Conservation (phyloP, 257 asterid species). For the Leptodermis oblonga region DNA sequence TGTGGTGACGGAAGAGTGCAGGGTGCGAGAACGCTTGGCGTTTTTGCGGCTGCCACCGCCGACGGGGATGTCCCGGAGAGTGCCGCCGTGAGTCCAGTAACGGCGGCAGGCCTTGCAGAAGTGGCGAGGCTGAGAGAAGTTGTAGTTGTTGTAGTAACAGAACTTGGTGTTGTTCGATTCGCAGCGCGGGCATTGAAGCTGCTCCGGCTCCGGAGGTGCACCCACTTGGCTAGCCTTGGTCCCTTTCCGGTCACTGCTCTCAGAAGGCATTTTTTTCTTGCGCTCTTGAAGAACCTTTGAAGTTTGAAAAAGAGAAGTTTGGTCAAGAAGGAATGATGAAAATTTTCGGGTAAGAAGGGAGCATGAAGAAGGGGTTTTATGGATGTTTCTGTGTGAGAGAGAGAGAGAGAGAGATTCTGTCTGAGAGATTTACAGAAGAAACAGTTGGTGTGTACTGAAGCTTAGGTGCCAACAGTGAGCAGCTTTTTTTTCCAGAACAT, state of each 20-base stretch:
- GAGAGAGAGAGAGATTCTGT: conserved; percentile 30
- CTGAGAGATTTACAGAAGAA: conserved; percentile 27
- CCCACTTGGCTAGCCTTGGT: conserved; percentile 42
- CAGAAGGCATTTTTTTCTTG: conserved; percentile 43
- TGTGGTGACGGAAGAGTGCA: conserved; percentile 3
- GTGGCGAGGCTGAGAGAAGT: conserved; percentile 90
- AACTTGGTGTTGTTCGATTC: conserved; percentile 89
- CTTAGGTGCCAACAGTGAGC: conserved; percentile 31
- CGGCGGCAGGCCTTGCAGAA: conserved; percentile 97
- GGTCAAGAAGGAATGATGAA: background rate
- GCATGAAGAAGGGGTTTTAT: conserved; percentile 27
- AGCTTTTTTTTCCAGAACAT: conserved; percentile 71
- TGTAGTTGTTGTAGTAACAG: conserved; percentile 96
- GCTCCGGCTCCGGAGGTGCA: conserved; percentile 77
- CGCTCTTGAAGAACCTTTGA: background rate
- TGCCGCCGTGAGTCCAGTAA: conserved; percentile 98
- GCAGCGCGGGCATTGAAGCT: conserved; percentile 92
- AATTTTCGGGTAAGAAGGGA: conserved; percentile 10
- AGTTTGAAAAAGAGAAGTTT: background rate
- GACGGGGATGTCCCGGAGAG: conserved; percentile 86
- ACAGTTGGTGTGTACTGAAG: conserved; percentile 41
- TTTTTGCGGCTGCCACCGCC: conserved; percentile 94
- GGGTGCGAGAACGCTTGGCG: conserved; percentile 74
- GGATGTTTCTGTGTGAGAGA: conserved; percentile 10
- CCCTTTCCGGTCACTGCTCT: conserved; percentile 33